Evolutionary conservation across 305 asterid species (phyloP).

Genomic region (Fraxinus sp.): DNA sequence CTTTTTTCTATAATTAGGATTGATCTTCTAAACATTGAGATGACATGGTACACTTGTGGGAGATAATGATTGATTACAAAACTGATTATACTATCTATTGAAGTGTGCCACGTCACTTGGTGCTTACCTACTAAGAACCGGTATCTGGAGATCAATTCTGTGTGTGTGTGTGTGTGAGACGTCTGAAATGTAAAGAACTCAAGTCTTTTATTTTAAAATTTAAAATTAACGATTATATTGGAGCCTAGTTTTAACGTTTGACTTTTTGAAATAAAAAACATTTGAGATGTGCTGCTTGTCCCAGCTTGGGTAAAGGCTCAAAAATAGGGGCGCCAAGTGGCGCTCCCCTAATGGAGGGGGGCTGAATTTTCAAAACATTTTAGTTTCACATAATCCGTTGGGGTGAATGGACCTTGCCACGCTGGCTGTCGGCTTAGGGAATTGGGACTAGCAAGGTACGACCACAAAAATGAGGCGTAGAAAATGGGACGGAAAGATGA

Average conservation of each 20-base stretch:
- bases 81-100: background rate
- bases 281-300: too few species aligned
- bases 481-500: background rate
- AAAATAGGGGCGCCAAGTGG: too few species aligned
- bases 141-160: background rate
- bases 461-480: background rate
- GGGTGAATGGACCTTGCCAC: background rate
- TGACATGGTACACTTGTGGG: background rate
- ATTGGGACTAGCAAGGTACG: background rate
- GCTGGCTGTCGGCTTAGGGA: background rate
- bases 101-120: background rate
- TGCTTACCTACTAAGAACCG: background rate
- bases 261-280: too few species aligned
- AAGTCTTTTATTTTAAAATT: too few species aligned
- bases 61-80: background rate
- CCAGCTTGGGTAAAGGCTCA: too few species aligned
- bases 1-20: background rate
- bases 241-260: background rate
- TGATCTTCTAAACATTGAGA: background rate
- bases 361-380: too few species aligned
- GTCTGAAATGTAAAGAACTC: background rate
- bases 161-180: background rate
- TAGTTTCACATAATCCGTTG: background rate
- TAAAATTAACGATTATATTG: too few species aligned
- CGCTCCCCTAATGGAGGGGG: too few species aligned